Evolutionary conservation across 208 protist genomes (phyloP).

Genomic region (Blastocrithidia nonstop): DNA sequence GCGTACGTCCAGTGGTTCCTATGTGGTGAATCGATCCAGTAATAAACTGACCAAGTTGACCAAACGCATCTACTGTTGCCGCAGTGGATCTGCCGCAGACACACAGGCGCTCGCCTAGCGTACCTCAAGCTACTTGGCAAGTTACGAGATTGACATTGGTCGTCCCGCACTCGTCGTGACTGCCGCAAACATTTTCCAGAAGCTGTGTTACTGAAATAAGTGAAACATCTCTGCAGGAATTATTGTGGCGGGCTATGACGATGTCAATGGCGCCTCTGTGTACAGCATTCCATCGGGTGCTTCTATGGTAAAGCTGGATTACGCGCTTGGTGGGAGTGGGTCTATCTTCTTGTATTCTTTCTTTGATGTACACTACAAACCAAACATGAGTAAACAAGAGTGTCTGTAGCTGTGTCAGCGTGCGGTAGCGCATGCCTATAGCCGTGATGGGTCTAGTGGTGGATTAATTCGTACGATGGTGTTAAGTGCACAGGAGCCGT

Average conservation of each 20-base stretch:
- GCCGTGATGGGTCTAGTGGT: constrained; percentile 96
- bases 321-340: constrained; percentile 91
- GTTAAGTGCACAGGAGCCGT: constrained; percentile 64
- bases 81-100: constrained; percentile 97
- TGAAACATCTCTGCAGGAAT: constrained; percentile 92
- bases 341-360: constrained; percentile 98
- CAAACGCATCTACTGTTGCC: constrained; percentile 94
- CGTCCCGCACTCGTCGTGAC: constrained; percentile 83
- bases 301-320: constrained; percentile 88
- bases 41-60: constrained; percentile 96
- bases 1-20: constrained; percentile 92
- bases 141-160: constrained; percentile 84
- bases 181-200: constrained; percentile 93
- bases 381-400: constrained; percentile 94
- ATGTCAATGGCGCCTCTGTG: constrained; percentile 90
- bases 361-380: constrained; percentile 94
- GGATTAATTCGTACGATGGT: constrained; percentile 92
- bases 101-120: constrained; percentile 93
- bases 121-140: constrained; percentile 85
- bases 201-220: constrained; percentile 96
- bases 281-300: constrained; percentile 94
- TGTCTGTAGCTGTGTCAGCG: constrained; percentile 87
- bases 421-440: constrained; percentile 96
- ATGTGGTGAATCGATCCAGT: constrained; percentile 94
- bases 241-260: constrained; percentile 96